A percentile compares a stretch with the other conserved stretches of the same genome.
These are phyloP conservation scores for Aspergillus campestris DNA, from an alignment of 495 filamentous ascomycete genomes.

Conservation along the genomic window DNA sequence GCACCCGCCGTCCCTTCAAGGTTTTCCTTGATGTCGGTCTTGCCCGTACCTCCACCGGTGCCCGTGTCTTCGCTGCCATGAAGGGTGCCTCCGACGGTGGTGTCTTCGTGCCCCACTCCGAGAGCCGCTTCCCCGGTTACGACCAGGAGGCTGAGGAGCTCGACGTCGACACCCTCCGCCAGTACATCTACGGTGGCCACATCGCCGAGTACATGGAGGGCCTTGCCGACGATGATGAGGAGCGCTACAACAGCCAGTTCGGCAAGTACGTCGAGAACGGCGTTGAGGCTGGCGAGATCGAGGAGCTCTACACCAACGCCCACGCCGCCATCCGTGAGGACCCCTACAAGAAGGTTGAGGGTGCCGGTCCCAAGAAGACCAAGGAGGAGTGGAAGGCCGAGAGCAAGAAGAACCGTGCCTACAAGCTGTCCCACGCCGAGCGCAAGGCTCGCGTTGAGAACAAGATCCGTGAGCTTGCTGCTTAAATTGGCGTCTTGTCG, in stretches of 20 bases:
- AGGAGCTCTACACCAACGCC: constrained; percentile 92
- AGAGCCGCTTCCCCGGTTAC: constrained; percentile 98
- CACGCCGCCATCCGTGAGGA: constrained; percentile 97
- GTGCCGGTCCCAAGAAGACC: constrained; percentile 72
- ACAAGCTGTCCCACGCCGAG: constrained; percentile 73
- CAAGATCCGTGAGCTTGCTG: constrained; percentile 64
- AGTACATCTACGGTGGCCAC: constrained; percentile 98
- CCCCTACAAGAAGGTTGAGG: constrained; percentile 89
- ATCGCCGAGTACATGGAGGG: constrained; percentile 99
- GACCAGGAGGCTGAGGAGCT: constrained; percentile 96
- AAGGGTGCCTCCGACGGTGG: constrained; percentile 99
- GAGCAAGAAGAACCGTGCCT: constrained; percentile 74
- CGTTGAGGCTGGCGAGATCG: constrained; percentile 89
- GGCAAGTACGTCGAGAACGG: constrained; percentile 93
- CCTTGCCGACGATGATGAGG: constrained; percentile 98
- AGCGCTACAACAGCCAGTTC: constrained; percentile 98
- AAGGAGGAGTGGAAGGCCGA: constrained; percentile 97
- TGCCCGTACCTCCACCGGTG: constrained; percentile 91
- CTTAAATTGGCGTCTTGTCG: constrained; percentile 26
- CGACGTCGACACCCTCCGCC: constrained; percentile 90
- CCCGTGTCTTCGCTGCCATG: constrained; percentile 98
- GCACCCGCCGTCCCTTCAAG: constrained; percentile 94
- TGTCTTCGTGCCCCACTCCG: constrained; percentile 93
- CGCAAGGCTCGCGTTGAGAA: constrained; percentile 70
- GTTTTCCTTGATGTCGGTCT: constrained; percentile 96